Conservation (phyloP, 2,329 filamentous ascomycete genomes). For the Xylariomycetidae sp. region DNA sequence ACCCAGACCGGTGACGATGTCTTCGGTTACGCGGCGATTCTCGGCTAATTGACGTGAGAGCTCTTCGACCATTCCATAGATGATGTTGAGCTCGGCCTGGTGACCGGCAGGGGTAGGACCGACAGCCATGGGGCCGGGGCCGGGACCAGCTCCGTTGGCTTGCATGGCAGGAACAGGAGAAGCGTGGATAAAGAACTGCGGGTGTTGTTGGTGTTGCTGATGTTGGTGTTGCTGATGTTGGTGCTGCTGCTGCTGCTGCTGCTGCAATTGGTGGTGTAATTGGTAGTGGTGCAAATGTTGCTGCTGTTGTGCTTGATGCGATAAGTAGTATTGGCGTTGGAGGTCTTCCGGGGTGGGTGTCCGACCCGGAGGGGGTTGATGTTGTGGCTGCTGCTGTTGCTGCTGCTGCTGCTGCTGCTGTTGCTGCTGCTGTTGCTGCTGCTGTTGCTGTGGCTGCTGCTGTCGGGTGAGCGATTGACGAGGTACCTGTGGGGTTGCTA, state of each 20-base stretch:
- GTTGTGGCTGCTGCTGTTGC: neutral
- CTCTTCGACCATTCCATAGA: constrained; percentile 64
- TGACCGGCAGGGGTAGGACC: constrained; percentile 62
- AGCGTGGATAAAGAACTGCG: constrained; percentile 6
- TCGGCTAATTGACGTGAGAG: constrained; percentile 59
- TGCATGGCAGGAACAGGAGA: constrained; percentile 19
- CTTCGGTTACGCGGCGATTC: constrained; percentile 57
- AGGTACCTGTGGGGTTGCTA: no score
- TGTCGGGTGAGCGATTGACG: no score
- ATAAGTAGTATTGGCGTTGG: no score
- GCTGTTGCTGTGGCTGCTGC: constrained; percentile 1
- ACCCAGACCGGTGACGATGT: constrained; percentile 60
- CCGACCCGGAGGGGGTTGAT: neutral
- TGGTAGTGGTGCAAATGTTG: no score
- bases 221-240: constrained; percentile 1
- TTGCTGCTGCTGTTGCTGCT: constrained; percentile 1
- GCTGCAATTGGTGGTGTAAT: neutral
- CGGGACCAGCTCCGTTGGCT: constrained; percentile 22
- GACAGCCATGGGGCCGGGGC: constrained; percentile 40
- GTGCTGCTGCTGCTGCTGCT: neutral
- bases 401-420: constrained; percentile 3
- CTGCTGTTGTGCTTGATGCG: no score
- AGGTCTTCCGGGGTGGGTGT: no score
- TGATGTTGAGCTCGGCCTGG: constrained; percentile 64
- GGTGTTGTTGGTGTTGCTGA: constrained; percentile 4